Evolutionary conservation across 2,329 filamentous ascomycete genomes (phyloP), one percentile per base, ranked within the genome.

Genomic region (Ophiocordyceps camponoti-leonardi): DNA sequence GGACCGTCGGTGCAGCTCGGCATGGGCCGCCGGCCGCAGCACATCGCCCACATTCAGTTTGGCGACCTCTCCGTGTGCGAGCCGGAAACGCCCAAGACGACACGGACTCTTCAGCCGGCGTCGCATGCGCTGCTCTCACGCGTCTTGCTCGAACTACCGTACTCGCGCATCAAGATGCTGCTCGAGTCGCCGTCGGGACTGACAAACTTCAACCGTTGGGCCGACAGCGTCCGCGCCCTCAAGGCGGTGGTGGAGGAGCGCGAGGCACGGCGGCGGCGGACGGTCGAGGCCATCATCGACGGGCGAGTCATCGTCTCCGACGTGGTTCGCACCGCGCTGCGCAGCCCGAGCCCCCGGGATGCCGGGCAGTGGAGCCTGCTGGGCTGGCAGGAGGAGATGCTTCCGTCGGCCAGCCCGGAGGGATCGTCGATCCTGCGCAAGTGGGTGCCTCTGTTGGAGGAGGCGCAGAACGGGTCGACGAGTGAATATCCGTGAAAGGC

Each of bases 121-220:
- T 61, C 68, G 28, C 68, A 70, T 22, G 66, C 67, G 0, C 60
- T 72, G 0, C 62, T 87, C 6, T 86, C 83, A 0, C 77, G 73
- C 26, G 65, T 85, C 20, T 65, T 88, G 2, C 63, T 86, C 45
- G 84, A 83, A 39, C 63, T 87, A 6, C 83, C 83, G 0, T 83
- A 83, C 51, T 65, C 72, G 14, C 65, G 80, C 26, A 66, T 88
- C 22, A 79, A 82, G 59, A 69, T 71, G 48, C 61, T 85, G 2
- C 66, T 87, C 31, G 79, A 83, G 52, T 76, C 77, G 44, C 35
- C 35, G 35, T 50, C 54, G 7, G 67, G 67, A 23, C 67, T 79
- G 10, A 73, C 72, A 40, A 65, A 65, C 41, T 61, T 65, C 28
- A 64, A 65, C n/a, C 71, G 66, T 20, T 75, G 70, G 67, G 65